Base-by-base conservation (phyloP, 305 asterid species). In the Fraxinus baroniana region DNA sequence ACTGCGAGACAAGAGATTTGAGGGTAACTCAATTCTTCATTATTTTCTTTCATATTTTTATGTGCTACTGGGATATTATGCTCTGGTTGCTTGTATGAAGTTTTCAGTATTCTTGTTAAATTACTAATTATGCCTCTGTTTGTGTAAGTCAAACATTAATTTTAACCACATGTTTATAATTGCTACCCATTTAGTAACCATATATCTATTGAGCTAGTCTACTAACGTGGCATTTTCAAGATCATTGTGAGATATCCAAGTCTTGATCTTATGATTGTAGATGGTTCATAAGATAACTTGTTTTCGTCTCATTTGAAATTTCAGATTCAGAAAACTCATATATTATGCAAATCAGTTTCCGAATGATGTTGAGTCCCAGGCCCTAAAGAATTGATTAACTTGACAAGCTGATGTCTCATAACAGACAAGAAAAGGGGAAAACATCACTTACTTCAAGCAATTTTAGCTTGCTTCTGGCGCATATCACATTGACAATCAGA, bases 1-100 rank as follows among this genome's bases (percentile, higher is more conserved):
- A 83, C 62, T 85, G 89, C 57, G 87, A 86, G 85, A 82, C 87
- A 26, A 83, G 83, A 49, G 83, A 84, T 74, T 89, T 94, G 90
- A 87, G 62, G 94, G 98, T 94, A 86, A 86, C 39, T 49, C 28
- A 36, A 36, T 79, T 83, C 81, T 55, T 81, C 68, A 74, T 83
- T 26, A 28, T 26, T 52, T 80, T 74, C 70, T 84, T 68, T 36
- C 28, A 49, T 80, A 32, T 80, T 80, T 28, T 37, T 86, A 32
- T 73, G 46, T 64, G 62, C 76, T 74, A 2, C 36, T 17, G 28
- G 22, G 30, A 39, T 79, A 46, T 74, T 57, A 1, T 77, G 78
- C 79, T 68, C 39, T 26, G 41, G 44, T 60, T 20, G 81, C 37
- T 49, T 78, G 39, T 55, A 7, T 81, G 24, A 26, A 7, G 57